phyloP scores from a whole-genome alignment of 352 stramenopile genomes.

The Globisporangium middletonii region DNA sequence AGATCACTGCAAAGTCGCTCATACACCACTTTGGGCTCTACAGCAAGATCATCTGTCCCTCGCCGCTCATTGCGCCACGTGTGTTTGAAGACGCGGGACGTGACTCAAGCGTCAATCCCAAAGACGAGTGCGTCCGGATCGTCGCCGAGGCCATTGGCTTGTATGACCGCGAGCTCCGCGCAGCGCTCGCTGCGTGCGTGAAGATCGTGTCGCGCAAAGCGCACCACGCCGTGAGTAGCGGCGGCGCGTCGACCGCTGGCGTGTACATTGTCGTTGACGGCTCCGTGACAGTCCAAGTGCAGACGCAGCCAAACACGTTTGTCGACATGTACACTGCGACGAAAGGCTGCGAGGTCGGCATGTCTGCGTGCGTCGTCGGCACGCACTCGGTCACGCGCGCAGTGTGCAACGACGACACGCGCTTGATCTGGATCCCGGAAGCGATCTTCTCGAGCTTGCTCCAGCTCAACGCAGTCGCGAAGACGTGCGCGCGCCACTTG shows the following conservation, averaged over 20 bases:
- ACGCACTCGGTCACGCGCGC: constrained; percentile 32
- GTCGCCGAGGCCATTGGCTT: constrained; percentile 43
- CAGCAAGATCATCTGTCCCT: constrained; percentile 29
- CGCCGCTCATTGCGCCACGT: constrained; percentile 23
- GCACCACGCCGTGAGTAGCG: constrained; percentile 19
- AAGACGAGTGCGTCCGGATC: constrained; percentile 24
- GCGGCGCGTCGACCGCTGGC: constrained; percentile 7
- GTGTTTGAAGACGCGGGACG: constrained; percentile 13
- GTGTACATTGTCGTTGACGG: constrained; percentile 65
- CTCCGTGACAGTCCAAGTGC: constrained; percentile 45
- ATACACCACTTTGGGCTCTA: constrained; percentile 78
- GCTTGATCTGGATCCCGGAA: constrained; percentile 50
- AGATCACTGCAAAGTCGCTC: constrained; percentile 72
- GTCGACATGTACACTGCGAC: constrained; percentile 45
- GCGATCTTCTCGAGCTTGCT: constrained; percentile 52
- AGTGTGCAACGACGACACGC: constrained; percentile 41
- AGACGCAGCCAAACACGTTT: constrained; percentile 28
- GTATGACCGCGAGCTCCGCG: constrained; percentile 29
- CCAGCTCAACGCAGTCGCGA: constrained; percentile 40
- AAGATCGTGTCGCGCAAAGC: constrained; percentile 25
- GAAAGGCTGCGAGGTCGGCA: constrained; percentile 58
- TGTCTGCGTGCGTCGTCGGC: constrained; percentile 63
- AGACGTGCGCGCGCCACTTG: constrained; percentile 52
- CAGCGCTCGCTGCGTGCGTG: constrained; percentile 23
- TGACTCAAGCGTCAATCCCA: constrained; percentile 2